Base-by-base conservation (phyloP, 2,329 filamentous ascomycete species). In the Trichoderma citrinoviride region DNA sequence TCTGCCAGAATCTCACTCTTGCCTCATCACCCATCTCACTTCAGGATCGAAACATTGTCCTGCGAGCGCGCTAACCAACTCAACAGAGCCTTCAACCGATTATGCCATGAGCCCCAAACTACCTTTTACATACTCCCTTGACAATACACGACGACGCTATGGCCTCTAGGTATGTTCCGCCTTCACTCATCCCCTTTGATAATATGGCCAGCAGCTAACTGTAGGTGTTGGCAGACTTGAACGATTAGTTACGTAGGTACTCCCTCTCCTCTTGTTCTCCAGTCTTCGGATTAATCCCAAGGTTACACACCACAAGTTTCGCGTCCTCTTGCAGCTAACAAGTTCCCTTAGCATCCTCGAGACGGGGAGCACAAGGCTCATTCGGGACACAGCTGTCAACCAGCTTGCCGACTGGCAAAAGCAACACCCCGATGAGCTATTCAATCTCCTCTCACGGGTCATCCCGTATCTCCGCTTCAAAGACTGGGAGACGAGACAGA, bases 341-440 rank as follows among this genome's bases (percentile, higher is more conserved):
- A 23, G 17, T 27, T n/a, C 3, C 14, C 41, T 2, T 27, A 97
- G 93, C 69, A 87, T 99, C 76, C 88, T 99, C 72, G 95, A 99
- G 84, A 98, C 95, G 65, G 95, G 95, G 72, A 98, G 94, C 80
- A 99, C 95, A 67, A 90, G 90, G 75, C 84, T 99, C 70, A 98
- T 99, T 75, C 90, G 96, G 71, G 96, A 97, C 75, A 99, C 95
- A 68, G 96, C 95, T 68, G 95, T 96, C 67, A 93, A 96, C 74
- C 95, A 99, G 79, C 85, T 99, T 68, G 95, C 93, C 67, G 95
- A 99, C 79, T 95, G 97, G 77, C 96, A 99, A 79, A 98, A 97
- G 76, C 91, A 95, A 77, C 95, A 98, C 73, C 95, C 95, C 0
- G 94, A 99, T 79, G 96, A 99, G 77, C 83, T 99, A 1, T 98